These are phyloP conservation scores for Psilocybe subaeruginosa DNA, from an alignment of 768 basidiomycete genomes.

Conservation along the genomic window DNA sequence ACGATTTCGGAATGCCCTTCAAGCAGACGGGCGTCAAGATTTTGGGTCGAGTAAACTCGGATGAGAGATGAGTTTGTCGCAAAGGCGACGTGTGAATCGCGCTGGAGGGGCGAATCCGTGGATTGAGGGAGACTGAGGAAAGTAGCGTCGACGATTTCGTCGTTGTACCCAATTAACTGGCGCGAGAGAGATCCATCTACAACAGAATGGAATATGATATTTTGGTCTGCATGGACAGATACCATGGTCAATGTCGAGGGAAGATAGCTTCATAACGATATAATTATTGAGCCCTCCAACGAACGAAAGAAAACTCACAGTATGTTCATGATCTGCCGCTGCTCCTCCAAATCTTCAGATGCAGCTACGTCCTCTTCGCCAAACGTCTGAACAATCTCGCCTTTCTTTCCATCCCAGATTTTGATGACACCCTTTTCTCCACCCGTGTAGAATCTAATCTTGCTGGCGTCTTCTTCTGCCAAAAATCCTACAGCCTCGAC, in stretches of 20 bases:
- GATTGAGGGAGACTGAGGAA: conserved; percentile 59
- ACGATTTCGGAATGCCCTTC: conserved; percentile 93
- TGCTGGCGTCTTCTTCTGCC: conserved; percentile 47
- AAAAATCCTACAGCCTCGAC: conserved; percentile 86
- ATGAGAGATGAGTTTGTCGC: conserved; percentile 98
- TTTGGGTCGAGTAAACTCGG: conserved; percentile 79
- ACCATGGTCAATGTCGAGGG: conserved; percentile 66
- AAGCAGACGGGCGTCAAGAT: conserved; percentile 83
- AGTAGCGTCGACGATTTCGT: conserved; percentile 91
- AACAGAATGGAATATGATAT: conserved; percentile 90
- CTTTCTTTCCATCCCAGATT: conserved; percentile 81
- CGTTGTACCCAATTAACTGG: conserved; percentile 96
- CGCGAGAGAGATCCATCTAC: conserved; percentile 63
- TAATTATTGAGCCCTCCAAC: neutral
- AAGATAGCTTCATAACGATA: conserved; percentile 57
- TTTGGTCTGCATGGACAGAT: conserved; percentile 94
- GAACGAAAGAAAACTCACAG: conserved; percentile 59
- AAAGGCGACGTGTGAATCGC: conserved; percentile 82
- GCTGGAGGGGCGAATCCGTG: conserved; percentile 20
- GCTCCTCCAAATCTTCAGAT: conserved; percentile 70
- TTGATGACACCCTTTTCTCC: conserved; percentile 88
- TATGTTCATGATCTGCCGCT: conserved; percentile 80
- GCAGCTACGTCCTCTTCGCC: conserved; percentile 47
- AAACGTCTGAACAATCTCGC: conserved; percentile 62
- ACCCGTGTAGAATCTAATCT: conserved; percentile 80